These are phyloP conservation scores for Nannochloropsis oceanica DNA, from an alignment of 108 stramenopile species.

Conservation along the genomic window DNA sequence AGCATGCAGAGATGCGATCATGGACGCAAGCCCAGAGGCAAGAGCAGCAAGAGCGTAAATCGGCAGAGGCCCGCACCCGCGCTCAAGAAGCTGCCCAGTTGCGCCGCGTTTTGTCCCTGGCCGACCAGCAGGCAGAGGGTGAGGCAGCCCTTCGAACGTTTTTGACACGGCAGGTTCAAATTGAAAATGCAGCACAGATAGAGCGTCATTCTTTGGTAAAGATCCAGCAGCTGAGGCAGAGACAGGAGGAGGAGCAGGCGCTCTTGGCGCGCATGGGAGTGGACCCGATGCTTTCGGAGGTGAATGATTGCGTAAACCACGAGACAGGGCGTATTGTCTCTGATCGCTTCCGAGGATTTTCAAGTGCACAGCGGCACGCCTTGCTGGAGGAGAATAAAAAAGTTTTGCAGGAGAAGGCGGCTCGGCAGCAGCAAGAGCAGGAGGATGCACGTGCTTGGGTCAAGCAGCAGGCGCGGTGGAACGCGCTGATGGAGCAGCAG, in stretches of 20 bases:
- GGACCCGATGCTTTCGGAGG: not conserved
- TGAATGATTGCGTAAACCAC: not conserved
- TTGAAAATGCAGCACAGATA: not conserved
- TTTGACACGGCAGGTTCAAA: not conserved
- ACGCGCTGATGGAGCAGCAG: not conserved
- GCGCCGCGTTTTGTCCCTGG: not conserved
- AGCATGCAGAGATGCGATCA: not conserved
- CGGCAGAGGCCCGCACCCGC: not conserved
- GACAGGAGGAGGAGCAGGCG: not conserved
- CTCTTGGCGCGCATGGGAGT: not conserved
- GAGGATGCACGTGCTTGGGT: not conserved
- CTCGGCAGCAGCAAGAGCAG: not conserved
- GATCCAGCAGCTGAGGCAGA: not conserved
- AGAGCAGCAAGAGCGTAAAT: not conserved
- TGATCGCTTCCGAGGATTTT: not conserved
- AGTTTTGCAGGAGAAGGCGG: not conserved
- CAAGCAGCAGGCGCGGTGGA: not conserved
- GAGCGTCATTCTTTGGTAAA: not conserved
- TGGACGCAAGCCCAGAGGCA: not conserved
- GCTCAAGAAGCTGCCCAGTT: not conserved
- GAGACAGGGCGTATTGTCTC: not conserved
- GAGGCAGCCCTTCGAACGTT: not conserved
- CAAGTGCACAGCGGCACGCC: not conserved
- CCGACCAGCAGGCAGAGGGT: not conserved
- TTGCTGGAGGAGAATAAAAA: not conserved